Conservation (phyloP, 2,329 filamentous ascomycete species). For the Seiridium cupressi region DNA sequence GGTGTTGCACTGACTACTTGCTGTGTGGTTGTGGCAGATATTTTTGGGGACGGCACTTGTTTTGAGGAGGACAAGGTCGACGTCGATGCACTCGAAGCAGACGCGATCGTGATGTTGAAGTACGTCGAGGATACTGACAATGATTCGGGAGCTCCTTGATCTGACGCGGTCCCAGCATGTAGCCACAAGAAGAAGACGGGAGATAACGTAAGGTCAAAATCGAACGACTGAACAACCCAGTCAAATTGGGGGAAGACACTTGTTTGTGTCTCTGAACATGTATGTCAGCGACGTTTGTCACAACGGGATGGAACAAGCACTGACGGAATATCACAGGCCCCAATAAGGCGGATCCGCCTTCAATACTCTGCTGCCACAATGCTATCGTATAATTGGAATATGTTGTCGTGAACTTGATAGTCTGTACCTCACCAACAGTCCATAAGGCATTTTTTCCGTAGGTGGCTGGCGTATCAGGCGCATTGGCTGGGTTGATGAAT, state of each 20-base stretch:
- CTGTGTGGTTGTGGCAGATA: no score
- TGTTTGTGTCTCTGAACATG: background rate
- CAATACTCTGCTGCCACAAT: background rate
- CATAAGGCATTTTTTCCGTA: background rate
- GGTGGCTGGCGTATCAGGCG: background rate
- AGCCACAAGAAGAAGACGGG: background rate
- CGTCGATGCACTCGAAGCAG: no score
- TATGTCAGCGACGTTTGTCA: background rate
- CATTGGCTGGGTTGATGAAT: background rate
- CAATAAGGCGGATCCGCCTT: background rate
- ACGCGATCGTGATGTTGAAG: no score
- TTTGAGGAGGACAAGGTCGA: no score
- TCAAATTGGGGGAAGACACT: background rate
- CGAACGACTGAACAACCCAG: background rate
- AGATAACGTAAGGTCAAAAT: background rate
- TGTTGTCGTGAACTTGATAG: background rate
- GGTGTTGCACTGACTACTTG: no score
- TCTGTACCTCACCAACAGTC: background rate
- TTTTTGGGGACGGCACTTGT: no score
- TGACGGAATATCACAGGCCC: background rate
- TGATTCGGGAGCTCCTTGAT: background rate
- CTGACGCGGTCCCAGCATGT: background rate
- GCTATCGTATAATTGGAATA: background rate
- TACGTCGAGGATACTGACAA: no score
- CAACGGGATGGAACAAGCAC: background rate